Base-by-base conservation (phyloP, 1,284 basidiomycete species). In the Pseudozyma sp. region DNA sequence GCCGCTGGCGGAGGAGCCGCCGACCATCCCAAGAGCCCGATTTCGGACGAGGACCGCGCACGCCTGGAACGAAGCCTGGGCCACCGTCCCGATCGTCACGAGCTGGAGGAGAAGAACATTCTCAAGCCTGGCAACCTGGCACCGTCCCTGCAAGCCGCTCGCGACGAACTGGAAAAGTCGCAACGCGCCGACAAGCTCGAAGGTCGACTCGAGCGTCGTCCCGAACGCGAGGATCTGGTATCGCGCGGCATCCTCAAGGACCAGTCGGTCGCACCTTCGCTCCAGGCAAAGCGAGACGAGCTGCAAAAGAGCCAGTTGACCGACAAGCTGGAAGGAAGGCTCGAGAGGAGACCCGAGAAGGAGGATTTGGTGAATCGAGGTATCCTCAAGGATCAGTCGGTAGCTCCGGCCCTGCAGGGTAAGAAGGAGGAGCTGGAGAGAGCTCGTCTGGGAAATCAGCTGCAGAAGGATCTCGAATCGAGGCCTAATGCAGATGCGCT, bases 401-500 rank as follows among this genome's bases (percentile, higher is more conserved):
- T 91, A 39, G 90, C 91, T 13, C 90, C 90, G 7, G 86, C 87
- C n/a, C 84, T 91, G 53, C 87, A 90, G 73, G 91, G 89, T 24
- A 89, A 89, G 57, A 88, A 87, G 80, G 89, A 89, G 64, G 88
- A 89, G 63, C 85, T 93, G 29, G 64, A 73, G 47, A 51, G 65
- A 24, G 70, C 70, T 5, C 50, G 61, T 7, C 24, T 68, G 8
- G 70, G 47, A 2, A 33, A 92, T 85, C 90, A 89, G 80, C 87
- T 93, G 47, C 90, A 89, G 59, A 88, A 89, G 59, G 89, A 89
- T 7, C 86, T 93, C 52, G 88, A 89, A 62, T 85, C 88, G 50
- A 88, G 91, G 54, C 91, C 91, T 10, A 87, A 88, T 69, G 86
- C 89, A 7, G 89, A 90, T 51, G 89, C 92, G 69, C 87, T 93